Evolutionary conservation across 192 early-diverging fungal genomes (phyloP), one percentile per base, ranked within the genome.

Genomic region (Umbelopsis isabellina): DNA sequence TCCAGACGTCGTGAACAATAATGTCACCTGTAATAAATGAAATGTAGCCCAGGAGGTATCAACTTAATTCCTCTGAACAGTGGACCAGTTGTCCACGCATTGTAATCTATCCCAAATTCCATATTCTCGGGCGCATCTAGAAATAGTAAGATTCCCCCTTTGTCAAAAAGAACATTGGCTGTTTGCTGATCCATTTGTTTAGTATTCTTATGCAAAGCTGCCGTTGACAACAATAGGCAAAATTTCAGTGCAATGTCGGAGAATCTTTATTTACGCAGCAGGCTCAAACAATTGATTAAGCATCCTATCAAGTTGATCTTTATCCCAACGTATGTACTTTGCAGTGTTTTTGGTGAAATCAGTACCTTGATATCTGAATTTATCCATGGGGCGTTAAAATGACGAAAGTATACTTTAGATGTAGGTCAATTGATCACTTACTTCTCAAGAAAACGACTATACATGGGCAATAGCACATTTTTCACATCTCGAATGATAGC

Each of bases 41-140:
- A 97, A 80, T 99, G 97, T 50, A 94, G 83, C 0, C 97, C 97
- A 0, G 95, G 92, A 20, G 97, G 96, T 65, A 99, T 93, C 51
- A 96, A 81, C 80, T 96, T 97, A 25, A 98, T 75, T 47, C 97
- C 97, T 69, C 87, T 93, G 78, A 99, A 99, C 44, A 85, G 79
- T 13, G 94, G 94, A 1, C 97, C 97, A 20, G 88, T 93, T 50
- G 88, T 83, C 96, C 96, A 99, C 21, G 88, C 87, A 74, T 92
- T 93, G 75, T 88, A 86, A 74, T 97, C 97, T 64, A 97, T 90
- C 13, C 97, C 97, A 74, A 99, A 95, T 73, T 96, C 89, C 11
- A 93, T 77, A 23, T 90, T 84, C 13, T 71, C 50, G 1, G 97
- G 96, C 12, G 91, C 90, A 73, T 94, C 88, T 10, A 97, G 74